Base-by-base conservation (phyloP, 1,284 basidiomycete genomes). In the Trametes sp. region DNA sequence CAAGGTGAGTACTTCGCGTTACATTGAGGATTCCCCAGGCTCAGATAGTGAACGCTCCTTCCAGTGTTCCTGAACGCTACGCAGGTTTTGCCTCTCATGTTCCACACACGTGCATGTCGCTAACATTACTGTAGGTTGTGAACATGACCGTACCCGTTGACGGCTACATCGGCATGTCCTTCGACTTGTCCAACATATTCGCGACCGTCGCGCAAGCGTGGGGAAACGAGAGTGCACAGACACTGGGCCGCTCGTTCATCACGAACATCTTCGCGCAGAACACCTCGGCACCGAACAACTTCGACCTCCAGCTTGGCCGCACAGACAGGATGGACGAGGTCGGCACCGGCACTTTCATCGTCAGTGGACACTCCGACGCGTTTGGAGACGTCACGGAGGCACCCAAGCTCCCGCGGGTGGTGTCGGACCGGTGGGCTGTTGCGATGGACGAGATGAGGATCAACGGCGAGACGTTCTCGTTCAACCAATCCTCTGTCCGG, bases 381-480 rank as follows among this genome's bases (percentile, higher is more conserved):
- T 68, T 66, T 57, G 65, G 65, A 33, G 56, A 61, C 26, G 62
- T 76, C 28, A 45, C 57, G 2, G 24, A 67, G 29, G 67, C 72
- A 46, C 71, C 73, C 9, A 66, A 70, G 63, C 70, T 75, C 23
- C 62, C 59, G 78, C 82, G 69, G 81, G 90, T 51, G 83, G 71
- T 67, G 62, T 70, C 76, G 82, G 89, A 70, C 16, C 66, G 73
- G 9, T 76, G 74, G 75, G 68, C 68, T 10, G 63, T 74, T 14
- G 58, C 69, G 21, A 56, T 76, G 55, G 75, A 75, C 61, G 65
- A 64, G 41, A 69, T 76, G 68, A 63, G 62, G 16, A 67, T 76
- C 51, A 73, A 75, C 64, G 73, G 72, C 38, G 50, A 68, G 54
- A n/a, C 51, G 35, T 73, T 73, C 66, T 6, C 65, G 44, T 72